Evolutionary conservation across 495 filamentous ascomycete genomes (phyloP), one percentile per base, ranked within the genome.

Genomic region (Aspergillus sclerotioniger): DNA sequence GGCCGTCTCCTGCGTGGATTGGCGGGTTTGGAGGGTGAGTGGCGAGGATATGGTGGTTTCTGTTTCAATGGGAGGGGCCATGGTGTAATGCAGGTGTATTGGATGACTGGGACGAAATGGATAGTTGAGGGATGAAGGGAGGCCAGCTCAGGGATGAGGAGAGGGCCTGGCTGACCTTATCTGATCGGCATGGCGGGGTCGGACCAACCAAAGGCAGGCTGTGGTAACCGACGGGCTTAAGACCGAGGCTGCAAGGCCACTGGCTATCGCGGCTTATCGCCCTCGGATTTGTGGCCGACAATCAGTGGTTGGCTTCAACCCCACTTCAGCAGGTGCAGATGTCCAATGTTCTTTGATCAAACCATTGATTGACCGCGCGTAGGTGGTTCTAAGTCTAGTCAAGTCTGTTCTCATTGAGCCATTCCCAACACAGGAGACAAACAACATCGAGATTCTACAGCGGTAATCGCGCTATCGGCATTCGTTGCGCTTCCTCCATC

Each of bases 1-100:
- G 29, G 61, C 62, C 7, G 61, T 59, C 8, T 69, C 58, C 29
- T 75, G 73, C 44, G 64, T 61, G 44, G 67, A 64, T 31, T 62
- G 53, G 28, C 59, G 65, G 19, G 66, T 60, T 39, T 62, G 65
- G 45, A 60, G 56, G 12, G 58, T 62, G 33, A 60, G 51, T 43
- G 54, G 54, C 9, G 53, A 49, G 33, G 55, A 58, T 47, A 61
- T 60, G 37, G 54, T 56, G 53, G 62, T 60, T 37, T 57, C 50
- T 56, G 69, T 73, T 21, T 66, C 57, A 8, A 67, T 65, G 37
- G 68, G 72, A 31, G 67, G 69, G 39, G 71, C 62, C 68, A 75
- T 72, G 9, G 19, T 63, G 25, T 25, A 5, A 25, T 45, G 31
- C 41, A 5, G 39, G 39, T 19, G 20, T 29, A 20, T 16, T 13